phyloP scores from a whole-genome alignment of 345 rosid genomes.

The Aethionema arabicum region DNA sequence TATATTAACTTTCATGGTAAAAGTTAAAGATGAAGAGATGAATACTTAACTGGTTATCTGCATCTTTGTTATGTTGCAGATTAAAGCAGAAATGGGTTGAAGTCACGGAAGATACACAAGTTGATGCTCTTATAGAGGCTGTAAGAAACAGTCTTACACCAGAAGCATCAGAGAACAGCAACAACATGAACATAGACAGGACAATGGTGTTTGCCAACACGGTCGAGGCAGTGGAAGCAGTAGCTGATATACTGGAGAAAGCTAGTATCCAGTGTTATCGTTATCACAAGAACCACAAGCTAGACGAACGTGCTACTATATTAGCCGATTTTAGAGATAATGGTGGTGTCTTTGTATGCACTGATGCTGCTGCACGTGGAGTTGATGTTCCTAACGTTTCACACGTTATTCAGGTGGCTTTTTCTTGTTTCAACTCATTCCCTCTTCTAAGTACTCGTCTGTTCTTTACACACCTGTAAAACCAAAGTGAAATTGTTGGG shows the following conservation, averaged over 20 bases:
- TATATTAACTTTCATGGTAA: background rate
- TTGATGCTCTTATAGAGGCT: constrained; percentile 81
- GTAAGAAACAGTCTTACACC: constrained; percentile 47
- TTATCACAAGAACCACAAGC: constrained; percentile 80
- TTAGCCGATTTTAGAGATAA: constrained; percentile 65
- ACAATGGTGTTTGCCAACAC: constrained; percentile 97
- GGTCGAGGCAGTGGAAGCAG: constrained; percentile 87
- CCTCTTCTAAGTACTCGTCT: background rate
- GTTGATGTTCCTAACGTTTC: constrained; percentile 90
- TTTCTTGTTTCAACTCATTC: constrained; percentile 19
- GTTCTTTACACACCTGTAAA: background rate
- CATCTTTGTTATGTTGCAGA: constrained; percentile 46
- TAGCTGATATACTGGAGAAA: constrained; percentile 66
- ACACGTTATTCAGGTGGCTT: constrained; percentile 83
- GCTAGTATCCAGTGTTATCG: constrained; percentile 74
- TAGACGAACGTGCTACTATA: constrained; percentile 71
- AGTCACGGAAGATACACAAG: constrained; percentile 77
- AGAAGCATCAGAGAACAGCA: constrained; percentile 23
- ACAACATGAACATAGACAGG: constrained; percentile 43
- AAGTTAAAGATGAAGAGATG: background rate
- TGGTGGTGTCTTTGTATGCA: constrained; percentile 88
- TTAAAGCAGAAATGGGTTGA: constrained; percentile 83
- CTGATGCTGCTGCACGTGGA: constrained; percentile 99
- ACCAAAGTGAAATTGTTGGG: background rate
- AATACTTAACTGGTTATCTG: constrained; percentile 8